Evolutionary conservation across 2,329 filamentous ascomycete genomes (phyloP).

Genomic region (Nannizziopsis arthrosporioides): DNA sequence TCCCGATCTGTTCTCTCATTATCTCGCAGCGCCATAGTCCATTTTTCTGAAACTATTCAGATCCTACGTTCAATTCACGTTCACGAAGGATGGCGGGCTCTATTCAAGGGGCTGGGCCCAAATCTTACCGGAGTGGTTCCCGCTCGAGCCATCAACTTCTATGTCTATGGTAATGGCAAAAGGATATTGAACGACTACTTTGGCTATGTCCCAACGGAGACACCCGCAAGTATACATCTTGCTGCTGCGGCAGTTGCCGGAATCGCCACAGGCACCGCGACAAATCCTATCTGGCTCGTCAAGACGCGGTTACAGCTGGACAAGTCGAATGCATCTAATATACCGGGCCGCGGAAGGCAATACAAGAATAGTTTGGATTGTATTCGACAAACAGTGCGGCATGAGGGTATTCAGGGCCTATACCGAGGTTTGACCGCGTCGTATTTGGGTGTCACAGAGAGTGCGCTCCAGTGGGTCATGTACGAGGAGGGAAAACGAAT

Average conservation of each 20-base stretch:
- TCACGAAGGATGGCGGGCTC: slow-evolving; percentile 68
- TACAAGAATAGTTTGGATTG: slow-evolving; percentile 88
- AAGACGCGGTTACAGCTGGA: slow-evolving; percentile 90
- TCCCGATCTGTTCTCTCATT: slow-evolving; percentile 46
- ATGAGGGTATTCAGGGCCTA: slow-evolving; percentile 69
- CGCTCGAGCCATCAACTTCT: slow-evolving; percentile 86
- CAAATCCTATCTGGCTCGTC: slow-evolving; percentile 92
- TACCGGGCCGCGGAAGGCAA: slow-evolving; percentile 51
- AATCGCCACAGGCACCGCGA: slow-evolving; percentile 76
- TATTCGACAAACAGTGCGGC: slow-evolving; percentile 63
- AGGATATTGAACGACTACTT: slow-evolving; percentile 63
- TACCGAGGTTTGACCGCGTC: slow-evolving; percentile 87
- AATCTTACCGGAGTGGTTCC: slow-evolving; percentile 85
- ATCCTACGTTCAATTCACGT: slow-evolving; percentile 72
- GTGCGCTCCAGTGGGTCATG: slow-evolving; percentile 82
- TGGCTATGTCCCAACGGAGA: slow-evolving; percentile 30
- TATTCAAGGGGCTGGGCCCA: slow-evolving; percentile 88
- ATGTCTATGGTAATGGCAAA: slow-evolving; percentile 85
- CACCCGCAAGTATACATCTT: slow-evolving; percentile 62
- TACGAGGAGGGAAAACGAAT: slow-evolving; percentile 83
- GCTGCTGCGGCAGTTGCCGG: slow-evolving; percentile 65
- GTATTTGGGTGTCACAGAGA: slow-evolving; percentile 83
- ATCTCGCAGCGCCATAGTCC: slow-evolving; percentile 54
- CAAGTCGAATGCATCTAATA: slow-evolving; percentile 59
- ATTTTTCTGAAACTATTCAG: slow-evolving; percentile 74